Evolutionary conservation across 495 filamentous ascomycete genomes (phyloP), one percentile per base, ranked within the genome.

Genomic region (Podospora pseudocomata): DNA sequence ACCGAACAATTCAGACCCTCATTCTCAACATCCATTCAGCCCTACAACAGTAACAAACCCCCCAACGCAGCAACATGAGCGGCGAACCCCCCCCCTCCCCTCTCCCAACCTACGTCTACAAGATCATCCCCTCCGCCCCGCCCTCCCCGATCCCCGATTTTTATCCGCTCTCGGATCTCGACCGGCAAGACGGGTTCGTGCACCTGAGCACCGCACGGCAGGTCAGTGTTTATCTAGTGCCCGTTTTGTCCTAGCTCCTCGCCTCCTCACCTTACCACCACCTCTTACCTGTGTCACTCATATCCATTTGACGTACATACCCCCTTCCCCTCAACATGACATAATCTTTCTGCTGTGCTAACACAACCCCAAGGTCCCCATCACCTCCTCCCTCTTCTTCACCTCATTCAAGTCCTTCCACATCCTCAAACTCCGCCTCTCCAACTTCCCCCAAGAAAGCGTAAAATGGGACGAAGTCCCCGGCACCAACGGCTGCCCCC

Each of bases 131-230:
- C 9, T 66, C 75, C 23, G 72, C 76, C 11, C 83, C 84, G n/a
- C 80, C 80, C 18, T 65, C 74, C 26, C 83, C 84, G n/a, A 77
- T 86, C 66, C 83, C 84, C 19, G 71, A 74, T 0, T 65, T 73
- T 65, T 84, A 82, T 65, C 83, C 82, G 16, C 79, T 82, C 63
- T 85, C 84, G 59, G 77, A 80, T 23, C 76, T 85, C 6, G 84
- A 86, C 73, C 76, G 74, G 65, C 73, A 82, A 60, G 84, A 86
- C 65, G 84, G 84, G 16, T 86, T 86, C 71, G 76, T 86, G 6
- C 84, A 86, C 60, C 69, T 86, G 19, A 85, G 82, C 68, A 78
- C 76, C 7, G 77, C 82, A 19, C 72, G 70, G 61, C 84, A 83
- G 77, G 82, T 82, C 75, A 67, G 76, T 32, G 19, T 32, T 56